Base-by-base conservation (phyloP, 768 basidiomycete genomes). In the Tricholoma sp. region DNA sequence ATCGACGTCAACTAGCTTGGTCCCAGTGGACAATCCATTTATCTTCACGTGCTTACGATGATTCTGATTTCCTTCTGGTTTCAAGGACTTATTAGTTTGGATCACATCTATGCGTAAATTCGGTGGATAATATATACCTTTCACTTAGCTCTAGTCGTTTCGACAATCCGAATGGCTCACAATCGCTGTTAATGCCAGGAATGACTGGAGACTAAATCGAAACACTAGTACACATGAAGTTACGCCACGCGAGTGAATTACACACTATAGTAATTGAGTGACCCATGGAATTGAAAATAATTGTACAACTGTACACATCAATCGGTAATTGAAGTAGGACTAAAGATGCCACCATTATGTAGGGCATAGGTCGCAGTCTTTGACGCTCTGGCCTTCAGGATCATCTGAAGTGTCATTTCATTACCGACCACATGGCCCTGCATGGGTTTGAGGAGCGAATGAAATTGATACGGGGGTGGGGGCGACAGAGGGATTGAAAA, bases 341-440 rank as follows among this genome's bases (percentile, higher is more conserved):
- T 64, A 35, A 61, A 57, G 18, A 61, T 61, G 6, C 58, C 63
- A 50, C 61, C 57, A 35, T 59, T 41, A 32, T 64, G 60, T 39
- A 61, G 52, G 12, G 57, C 61, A 57, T 62, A 64, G 19, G 41
- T 49, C 18, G 55, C 37, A 19, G 56, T 64, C 49, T 64, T 64
- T 52, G 54, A 57, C 19, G 63, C 63, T 46, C 63, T 64, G 8
- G 57, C 61, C 46, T 55, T 62, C 53, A 64, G 21, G 10, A 46
- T 54, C 47, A 43, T 39, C 55, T 52, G 54, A 16, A 63, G 51
- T 18, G 47, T 18, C n/a, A 29, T 18, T 18, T 50, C 27, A 18
- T 31, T 10, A 37, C 53, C 39, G 16, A 22, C 3, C 21, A 14
- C 22, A 31, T 19, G 50, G 16, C 22, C 5, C n/a, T 45, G 16